Evolutionary conservation across 495 filamentous ascomycete genomes (phyloP).

Genomic region (Daldinia caldariorum): DNA sequence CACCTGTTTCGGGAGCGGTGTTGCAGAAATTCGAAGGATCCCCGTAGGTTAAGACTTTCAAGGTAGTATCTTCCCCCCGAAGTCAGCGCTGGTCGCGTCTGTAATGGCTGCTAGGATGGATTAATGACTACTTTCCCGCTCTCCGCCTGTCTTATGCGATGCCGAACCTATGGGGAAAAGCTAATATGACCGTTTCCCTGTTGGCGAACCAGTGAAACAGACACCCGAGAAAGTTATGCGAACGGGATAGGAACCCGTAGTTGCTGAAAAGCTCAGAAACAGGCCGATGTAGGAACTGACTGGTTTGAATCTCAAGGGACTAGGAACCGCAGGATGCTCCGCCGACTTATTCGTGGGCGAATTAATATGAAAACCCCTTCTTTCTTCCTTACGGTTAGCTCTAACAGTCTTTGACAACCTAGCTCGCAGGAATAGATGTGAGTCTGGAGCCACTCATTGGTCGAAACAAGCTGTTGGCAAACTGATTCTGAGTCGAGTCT

Average conservation of each 20-base stretch:
- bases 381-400: constrained; percentile 44
- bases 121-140: constrained; percentile 15
- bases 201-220: constrained; percentile 43
- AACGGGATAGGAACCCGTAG: constrained; percentile 20
- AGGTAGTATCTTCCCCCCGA: not conserved
- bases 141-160: constrained; percentile 45
- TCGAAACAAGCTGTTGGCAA: constrained; percentile 43
- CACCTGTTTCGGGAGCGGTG: constrained; percentile 48
- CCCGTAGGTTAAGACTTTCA: constrained; percentile 24
- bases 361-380: constrained; percentile 48
- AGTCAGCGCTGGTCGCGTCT: not conserved
- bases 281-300: constrained; percentile 23
- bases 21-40: constrained; percentile 39
- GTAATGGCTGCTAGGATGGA: not conserved
- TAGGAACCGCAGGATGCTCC: constrained; percentile 40
- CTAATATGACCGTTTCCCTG: constrained; percentile 35
- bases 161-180: constrained; percentile 37
- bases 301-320: constrained; percentile 36
- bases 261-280: constrained; percentile 39
- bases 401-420: constrained; percentile 45
- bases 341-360: constrained; percentile 37
- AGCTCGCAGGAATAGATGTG: constrained; percentile 42
- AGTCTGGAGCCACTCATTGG: constrained; percentile 42
- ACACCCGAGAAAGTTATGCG: constrained; percentile 32
- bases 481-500: constrained; percentile 52